phyloP scores from a whole-genome alignment of 176 grass and related monocot species.

The Echinochloa phyllopogon region DNA sequence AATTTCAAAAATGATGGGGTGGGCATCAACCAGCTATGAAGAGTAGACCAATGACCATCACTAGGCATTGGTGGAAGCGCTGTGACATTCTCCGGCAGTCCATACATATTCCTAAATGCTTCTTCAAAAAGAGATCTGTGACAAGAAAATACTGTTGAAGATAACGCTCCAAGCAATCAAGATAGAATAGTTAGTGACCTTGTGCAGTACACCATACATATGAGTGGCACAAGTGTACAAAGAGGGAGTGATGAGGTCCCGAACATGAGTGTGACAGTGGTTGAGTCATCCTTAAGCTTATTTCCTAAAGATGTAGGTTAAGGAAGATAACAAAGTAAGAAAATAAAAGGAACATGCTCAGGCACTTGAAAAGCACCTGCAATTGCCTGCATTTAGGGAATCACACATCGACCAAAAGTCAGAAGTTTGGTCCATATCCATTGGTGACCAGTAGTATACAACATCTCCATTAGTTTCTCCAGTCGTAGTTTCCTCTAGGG shows the following conservation, averaged over 20 bases:
- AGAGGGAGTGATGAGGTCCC: not conserved
- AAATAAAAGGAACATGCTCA: constrained; percentile 15
- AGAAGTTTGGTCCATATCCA: constrained; percentile 56
- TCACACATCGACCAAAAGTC: constrained; percentile 92
- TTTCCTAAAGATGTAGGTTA: constrained; percentile 10
- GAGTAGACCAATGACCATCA: constrained; percentile 86
- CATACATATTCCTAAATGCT: constrained; percentile 94
- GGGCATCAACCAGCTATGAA: constrained; percentile 98
- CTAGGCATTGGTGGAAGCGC: constrained; percentile 86
- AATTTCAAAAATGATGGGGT: constrained; percentile 97
- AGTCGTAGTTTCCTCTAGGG: constrained; percentile 62
- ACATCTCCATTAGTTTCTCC: constrained; percentile 72
- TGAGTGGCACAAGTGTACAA: constrained; percentile 19
- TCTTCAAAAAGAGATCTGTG: constrained; percentile 71
- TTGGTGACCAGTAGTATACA: constrained; percentile 80
- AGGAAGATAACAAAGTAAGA: constrained; percentile 13
- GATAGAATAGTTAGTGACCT: constrained; percentile 35
- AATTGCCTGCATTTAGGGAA: constrained; percentile 77
- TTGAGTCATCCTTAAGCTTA: constrained; percentile 19
- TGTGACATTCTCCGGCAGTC: constrained; percentile 54
- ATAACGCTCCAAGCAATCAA: constrained; percentile 33
- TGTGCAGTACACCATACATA: not conserved
- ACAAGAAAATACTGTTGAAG: constrained; percentile 35
- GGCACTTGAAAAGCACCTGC: constrained; percentile 68
- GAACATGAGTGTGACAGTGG: not conserved